Evolutionary conservation across 257 asterid genomes (phyloP).

Genomic region (Solanum sejunctum): DNA sequence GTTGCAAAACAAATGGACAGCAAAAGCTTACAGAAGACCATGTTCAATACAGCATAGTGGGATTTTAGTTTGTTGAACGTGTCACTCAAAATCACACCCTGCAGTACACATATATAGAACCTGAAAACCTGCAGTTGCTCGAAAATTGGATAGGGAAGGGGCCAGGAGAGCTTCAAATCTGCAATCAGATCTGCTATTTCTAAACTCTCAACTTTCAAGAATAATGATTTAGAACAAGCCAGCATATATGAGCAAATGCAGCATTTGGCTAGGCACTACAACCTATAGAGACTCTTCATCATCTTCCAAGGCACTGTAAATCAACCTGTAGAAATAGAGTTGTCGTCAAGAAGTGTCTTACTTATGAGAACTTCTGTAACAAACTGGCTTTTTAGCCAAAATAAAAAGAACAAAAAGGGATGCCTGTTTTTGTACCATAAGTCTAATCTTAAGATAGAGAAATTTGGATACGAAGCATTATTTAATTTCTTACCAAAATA

Average conservation of each 20-base stretch:
- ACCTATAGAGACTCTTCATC: conserved; percentile 26
- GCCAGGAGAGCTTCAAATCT: not conserved
- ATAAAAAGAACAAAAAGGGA: not conserved
- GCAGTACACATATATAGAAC: not conserved
- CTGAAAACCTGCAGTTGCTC: not conserved
- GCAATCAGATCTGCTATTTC: not conserved
- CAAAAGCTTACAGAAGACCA: not conserved
- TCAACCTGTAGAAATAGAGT: conserved; percentile 42
- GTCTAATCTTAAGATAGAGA: not conserved
- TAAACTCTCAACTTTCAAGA: not conserved
- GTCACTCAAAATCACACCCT: not conserved
- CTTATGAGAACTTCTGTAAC: not conserved
- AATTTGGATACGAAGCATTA: not conserved
- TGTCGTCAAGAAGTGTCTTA: not conserved
- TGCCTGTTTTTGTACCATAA: not conserved
- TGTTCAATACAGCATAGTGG: not conserved
- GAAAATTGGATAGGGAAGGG: not conserved
- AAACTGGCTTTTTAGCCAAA: not conserved
- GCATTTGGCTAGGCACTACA: not conserved
- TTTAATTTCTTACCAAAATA: conserved; percentile 71
- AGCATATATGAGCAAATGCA: not conserved
- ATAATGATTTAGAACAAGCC: not conserved
- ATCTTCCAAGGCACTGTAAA: conserved; percentile 75
- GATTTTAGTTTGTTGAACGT: not conserved
- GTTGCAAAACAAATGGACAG: not conserved